phyloP scores from a whole-genome alignment of 768 basidiomycete genomes.

The Exidia glandulosa region DNA sequence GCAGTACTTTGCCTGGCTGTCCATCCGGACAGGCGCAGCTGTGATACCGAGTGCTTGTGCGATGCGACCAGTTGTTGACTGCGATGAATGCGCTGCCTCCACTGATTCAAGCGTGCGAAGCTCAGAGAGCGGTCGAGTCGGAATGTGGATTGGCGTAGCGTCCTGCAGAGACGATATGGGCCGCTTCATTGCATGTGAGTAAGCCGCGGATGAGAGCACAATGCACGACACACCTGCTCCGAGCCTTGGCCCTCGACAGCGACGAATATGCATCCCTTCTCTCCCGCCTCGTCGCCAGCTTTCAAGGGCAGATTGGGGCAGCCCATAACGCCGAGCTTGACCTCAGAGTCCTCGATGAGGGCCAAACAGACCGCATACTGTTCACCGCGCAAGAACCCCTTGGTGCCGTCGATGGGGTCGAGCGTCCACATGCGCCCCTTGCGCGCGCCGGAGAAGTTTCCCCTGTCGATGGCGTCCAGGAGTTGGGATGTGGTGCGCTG shows the following conservation, averaged over 20 bases:
- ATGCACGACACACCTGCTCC: conserved; percentile 44
- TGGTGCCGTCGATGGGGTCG: conserved; percentile 88
- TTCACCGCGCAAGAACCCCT: conserved; percentile 83
- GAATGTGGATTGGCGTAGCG: conserved; percentile 42
- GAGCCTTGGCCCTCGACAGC: conserved; percentile 83
- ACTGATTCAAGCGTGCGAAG: conserved; percentile 83
- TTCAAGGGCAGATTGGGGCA: conserved; percentile 82
- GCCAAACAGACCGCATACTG: conserved; percentile 91
- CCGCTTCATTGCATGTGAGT: conserved; percentile 25
- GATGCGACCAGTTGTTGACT: conserved; percentile 69
- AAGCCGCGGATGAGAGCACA: not conserved
- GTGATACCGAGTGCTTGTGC: conserved; percentile 56
- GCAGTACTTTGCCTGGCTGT: conserved; percentile 92
- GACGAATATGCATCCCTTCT: conserved; percentile 72
- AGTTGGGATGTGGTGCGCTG: conserved; percentile 43
- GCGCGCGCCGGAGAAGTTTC: conserved; percentile 59
- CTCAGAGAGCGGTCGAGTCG: conserved; percentile 31
- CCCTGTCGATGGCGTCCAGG: conserved; percentile 80
- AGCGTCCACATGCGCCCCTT: conserved; percentile 78
- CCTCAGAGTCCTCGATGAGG: conserved; percentile 64
- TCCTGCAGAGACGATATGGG: conserved; percentile 36
- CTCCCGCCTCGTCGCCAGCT: conserved; percentile 38
- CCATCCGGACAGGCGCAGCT: conserved; percentile 68
- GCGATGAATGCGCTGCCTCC: conserved; percentile 86
- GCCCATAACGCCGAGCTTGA: conserved; percentile 77